Evolutionary conservation across 768 basidiomycete species (phyloP).

Genomic region (Mycena maculata): DNA sequence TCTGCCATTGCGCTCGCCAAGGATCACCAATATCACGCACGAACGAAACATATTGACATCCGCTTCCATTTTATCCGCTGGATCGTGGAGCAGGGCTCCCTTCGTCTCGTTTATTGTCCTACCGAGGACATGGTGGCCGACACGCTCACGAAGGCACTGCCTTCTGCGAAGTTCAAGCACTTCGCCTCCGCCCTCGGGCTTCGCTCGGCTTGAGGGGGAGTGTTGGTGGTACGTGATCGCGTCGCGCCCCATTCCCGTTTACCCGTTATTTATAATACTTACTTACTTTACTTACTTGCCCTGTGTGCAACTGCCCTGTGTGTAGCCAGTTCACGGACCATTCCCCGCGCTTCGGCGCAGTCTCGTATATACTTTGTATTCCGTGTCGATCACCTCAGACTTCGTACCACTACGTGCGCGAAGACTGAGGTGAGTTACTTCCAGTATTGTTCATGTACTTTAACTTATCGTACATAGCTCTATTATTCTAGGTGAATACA

Average conservation of each 20-base stretch:
- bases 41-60: not conserved
- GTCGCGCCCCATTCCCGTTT: too few relatives aligned
- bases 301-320: too few relatives aligned
- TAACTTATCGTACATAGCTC: too few relatives aligned
- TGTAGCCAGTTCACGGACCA: too few relatives aligned
- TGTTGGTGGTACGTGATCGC: not conserved
- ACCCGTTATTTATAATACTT: too few relatives aligned
- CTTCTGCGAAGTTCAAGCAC: not conserved
- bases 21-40: not conserved
- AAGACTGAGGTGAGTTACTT: too few relatives aligned
- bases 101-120: constrained; percentile 1
- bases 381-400: too few relatives aligned
- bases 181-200: constrained; percentile 1
- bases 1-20: not conserved
- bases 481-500: not conserved
- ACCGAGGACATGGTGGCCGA: constrained; percentile 5
- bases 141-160: constrained; percentile 1
- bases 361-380: too few relatives aligned
- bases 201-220: constrained; percentile 3
- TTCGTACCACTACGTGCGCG: too few relatives aligned
- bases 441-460: too few relatives aligned
- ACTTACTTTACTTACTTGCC: too few relatives aligned
- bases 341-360: too few relatives aligned
- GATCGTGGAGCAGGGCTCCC: not conserved
- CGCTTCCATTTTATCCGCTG: not conserved